Percentiles rank a stretch among this genome's conserved stretches.
Conservation (phyloP, 371 early-diverging fungal species). For the Mortierella sp. region DNA sequence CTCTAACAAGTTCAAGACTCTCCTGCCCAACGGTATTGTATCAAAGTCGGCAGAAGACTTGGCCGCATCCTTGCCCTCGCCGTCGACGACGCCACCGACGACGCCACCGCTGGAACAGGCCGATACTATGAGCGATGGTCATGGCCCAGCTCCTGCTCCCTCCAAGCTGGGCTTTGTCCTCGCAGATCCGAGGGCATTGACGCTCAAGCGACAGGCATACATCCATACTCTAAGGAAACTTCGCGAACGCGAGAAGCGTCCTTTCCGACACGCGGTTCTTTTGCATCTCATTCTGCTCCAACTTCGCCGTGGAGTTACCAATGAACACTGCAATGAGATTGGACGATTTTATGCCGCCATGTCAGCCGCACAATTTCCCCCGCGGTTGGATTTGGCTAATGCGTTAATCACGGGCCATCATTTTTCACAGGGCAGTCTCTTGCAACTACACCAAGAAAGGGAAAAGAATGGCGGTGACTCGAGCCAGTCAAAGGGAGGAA, state of each 20-base stretch:
- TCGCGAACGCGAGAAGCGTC: slow-evolving; percentile 34
- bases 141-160: neutral
- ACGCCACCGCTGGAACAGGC: slow-evolving; percentile 21
- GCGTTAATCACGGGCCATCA: slow-evolving; percentile 12
- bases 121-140: neutral
- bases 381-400: slow-evolving; percentile 18
- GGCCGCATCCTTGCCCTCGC: neutral
- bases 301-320: slow-evolving; percentile 22
- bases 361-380: slow-evolving; percentile 25
- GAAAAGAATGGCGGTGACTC: neutral
- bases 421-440: slow-evolving; percentile 10
- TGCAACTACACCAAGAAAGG: slow-evolving; percentile 1
- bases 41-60: slow-evolving; percentile 2
- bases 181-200: slow-evolving; percentile 27
- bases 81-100: slow-evolving; percentile 15
- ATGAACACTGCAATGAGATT: slow-evolving; percentile 39
- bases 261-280: slow-evolving; percentile 33
- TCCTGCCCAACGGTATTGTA: slow-evolving; percentile 18
- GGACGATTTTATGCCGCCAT: slow-evolving; percentile 34
- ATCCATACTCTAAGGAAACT: slow-evolving; percentile 37
- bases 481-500: slow-evolving; percentile 1
- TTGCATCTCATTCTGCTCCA: slow-evolving; percentile 31
- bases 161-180: neutral
- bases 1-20: slow-evolving; percentile 28
- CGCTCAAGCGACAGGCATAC: slow-evolving; percentile 34